These are phyloP conservation scores for Lactifluus subvellereus DNA, from an alignment of 768 basidiomycete genomes.

Conservation along the genomic window DNA sequence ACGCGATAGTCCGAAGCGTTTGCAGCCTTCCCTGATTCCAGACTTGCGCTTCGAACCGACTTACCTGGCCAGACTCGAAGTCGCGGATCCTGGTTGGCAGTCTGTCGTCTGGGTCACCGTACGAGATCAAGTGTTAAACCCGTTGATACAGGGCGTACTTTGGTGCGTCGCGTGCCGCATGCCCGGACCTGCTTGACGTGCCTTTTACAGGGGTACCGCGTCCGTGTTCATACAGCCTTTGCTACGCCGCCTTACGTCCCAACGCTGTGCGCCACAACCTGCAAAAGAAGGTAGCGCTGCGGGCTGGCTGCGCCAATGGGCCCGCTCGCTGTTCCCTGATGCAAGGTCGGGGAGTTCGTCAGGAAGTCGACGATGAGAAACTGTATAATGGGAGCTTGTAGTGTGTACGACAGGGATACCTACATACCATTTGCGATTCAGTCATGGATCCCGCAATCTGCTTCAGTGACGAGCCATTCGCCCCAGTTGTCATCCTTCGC, in stretches of 20 bases:
- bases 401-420: background rate
- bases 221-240: conserved; percentile 14
- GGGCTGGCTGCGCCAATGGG: conserved; percentile 14
- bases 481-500: background rate
- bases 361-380: conserved; percentile 2
- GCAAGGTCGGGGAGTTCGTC: background rate
- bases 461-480: background rate
- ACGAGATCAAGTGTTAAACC: conserved; percentile 63
- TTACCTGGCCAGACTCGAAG: conserved; percentile 55
- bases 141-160: conserved; percentile 58
- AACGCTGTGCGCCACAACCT: background rate
- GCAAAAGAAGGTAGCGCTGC: conserved; percentile 8
- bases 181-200: background rate
- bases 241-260: background rate
- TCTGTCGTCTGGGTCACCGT: conserved; percentile 56
- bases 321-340: conserved; percentile 4
- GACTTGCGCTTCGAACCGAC: conserved; percentile 74
- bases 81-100: conserved; percentile 52
- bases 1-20: background rate
- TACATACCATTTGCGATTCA: background rate
- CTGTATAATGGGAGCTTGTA: background rate
- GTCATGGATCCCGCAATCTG: background rate
- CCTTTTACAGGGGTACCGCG: conserved; percentile 7
- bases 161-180: conserved; percentile 42
- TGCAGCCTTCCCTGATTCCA: conserved; percentile 42